Percentiles rank a stretch among this genome's conserved stretches.
Evolutionary conservation across 176 grass and related monocot species (phyloP).

Genomic region (Hsuehochloa calcarea): DNA sequence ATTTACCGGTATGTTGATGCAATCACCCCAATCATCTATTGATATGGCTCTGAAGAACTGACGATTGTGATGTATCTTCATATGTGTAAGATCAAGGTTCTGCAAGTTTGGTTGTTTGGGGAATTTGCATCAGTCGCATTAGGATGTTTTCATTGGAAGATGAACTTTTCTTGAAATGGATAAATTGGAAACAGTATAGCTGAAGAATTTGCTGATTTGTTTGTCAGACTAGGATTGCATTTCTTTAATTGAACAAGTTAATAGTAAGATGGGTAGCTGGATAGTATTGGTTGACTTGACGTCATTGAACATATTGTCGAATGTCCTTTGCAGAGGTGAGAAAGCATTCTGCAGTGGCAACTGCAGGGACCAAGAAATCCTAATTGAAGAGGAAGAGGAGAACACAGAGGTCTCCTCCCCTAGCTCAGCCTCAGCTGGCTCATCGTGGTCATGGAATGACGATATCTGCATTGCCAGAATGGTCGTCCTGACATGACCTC

Average conservation of each 20-base stretch:
- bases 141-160: neutral
- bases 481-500: slow-evolving; percentile 51
- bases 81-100: neutral
- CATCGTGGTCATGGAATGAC: slow-evolving; percentile 37
- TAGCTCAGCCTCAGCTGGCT: slow-evolving; percentile 35
- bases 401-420: slow-evolving; percentile 21
- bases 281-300: neutral
- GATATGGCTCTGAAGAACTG: neutral
- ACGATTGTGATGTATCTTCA: neutral
- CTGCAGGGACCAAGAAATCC: slow-evolving; percentile 62
- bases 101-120: neutral
- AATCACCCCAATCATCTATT: neutral
- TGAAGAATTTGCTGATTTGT: neutral
- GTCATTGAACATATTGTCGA: neutral
- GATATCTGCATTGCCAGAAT: slow-evolving; percentile 67
- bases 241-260: neutral
- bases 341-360: slow-evolving; percentile 58
- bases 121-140: neutral
- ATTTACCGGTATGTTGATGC: slow-evolving; percentile 56
- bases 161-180: neutral
- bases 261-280: neutral
- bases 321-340: slow-evolving; percentile 57
- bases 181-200: neutral
- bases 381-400: slow-evolving; percentile 45
- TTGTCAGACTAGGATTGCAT: neutral